Percentiles rank a stretch among this genome's conserved stretches.
phyloP scores from a whole-genome alignment of 2,329 filamentous ascomycete genomes.

The Fusarium chuoi region DNA sequence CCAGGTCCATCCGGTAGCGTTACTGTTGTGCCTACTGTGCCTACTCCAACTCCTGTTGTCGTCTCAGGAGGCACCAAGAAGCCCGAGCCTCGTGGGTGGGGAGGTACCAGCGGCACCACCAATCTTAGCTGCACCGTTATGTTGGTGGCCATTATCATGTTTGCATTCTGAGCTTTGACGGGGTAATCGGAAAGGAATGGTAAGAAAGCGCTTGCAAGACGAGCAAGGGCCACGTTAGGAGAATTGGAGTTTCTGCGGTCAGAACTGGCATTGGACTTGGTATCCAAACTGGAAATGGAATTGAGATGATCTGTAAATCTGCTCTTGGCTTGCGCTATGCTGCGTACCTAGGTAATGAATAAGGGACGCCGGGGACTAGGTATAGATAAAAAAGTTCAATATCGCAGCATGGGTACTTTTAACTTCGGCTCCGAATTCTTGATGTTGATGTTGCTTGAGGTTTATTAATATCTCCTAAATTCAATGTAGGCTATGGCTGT shows the following conservation, averaged over 20 bases:
- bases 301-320: conserved; percentile 25
- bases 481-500: not conserved
- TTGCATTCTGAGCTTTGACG: conserved; percentile 44
- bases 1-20: conserved; percentile 42
- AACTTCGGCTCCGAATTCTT: not conserved
- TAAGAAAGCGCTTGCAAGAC: conserved; percentile 6
- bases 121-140: conserved; percentile 51
- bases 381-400: conserved; percentile 31
- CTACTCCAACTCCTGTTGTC: conserved; percentile 45
- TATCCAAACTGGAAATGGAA: conserved; percentile 40
- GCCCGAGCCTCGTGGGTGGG: conserved; percentile 46
- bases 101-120: conserved; percentile 44
- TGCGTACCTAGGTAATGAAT: conserved; percentile 43
- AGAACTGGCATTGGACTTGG: conserved; percentile 32
- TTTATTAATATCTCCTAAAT: not conserved
- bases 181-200: not conserved
- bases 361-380: conserved; percentile 35
- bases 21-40: conserved; percentile 32
- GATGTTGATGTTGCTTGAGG: not conserved
- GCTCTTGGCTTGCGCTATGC: conserved; percentile 37
- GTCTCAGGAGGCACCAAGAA: conserved; percentile 49
- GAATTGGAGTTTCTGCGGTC: conserved; percentile 31
- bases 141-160: conserved; percentile 49
- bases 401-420: conserved; percentile 7
- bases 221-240: conserved; percentile 10